Conservation (phyloP, 2,329 filamentous ascomycete species). For the Epichloe glyceriae region DNA sequence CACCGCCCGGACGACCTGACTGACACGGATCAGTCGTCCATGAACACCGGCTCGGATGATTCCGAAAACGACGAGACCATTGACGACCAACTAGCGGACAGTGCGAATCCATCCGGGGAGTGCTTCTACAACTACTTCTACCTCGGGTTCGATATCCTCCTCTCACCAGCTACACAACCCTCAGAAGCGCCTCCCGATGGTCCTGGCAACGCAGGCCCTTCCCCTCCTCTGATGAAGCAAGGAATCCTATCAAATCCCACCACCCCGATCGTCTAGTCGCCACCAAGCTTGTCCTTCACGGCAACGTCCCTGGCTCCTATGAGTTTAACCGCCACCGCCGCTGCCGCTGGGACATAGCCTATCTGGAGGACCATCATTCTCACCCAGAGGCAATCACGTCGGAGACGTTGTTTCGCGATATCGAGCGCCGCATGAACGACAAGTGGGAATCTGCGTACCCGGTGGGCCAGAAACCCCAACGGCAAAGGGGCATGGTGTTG, state of each 20-base stretch:
- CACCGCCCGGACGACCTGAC: slow-evolving; percentile 43
- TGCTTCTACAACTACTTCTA: slow-evolving; percentile 98
- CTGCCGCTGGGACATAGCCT: slow-evolving; percentile 70
- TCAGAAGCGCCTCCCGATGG: slow-evolving; percentile 44
- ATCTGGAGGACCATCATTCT: slow-evolving; percentile 28
- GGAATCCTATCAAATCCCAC: slow-evolving; percentile 25
- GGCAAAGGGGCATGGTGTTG: slow-evolving; percentile 67
- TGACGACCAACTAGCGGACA: slow-evolving; percentile 42
- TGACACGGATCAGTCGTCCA: slow-evolving; percentile 65
- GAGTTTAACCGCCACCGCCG: slow-evolving; percentile 91
- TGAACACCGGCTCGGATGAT: slow-evolving; percentile 58
- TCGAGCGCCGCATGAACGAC: slow-evolving; percentile 54
- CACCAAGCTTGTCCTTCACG: slow-evolving; percentile 86
- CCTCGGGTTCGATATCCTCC: slow-evolving; percentile 81
- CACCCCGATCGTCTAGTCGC: slow-evolving; percentile 60
- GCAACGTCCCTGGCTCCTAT: slow-evolving; percentile 90
- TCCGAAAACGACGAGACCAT: slow-evolving; percentile 44
- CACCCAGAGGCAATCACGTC: slow-evolving; percentile 45
- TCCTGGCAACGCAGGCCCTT: slow-evolving; percentile 1
- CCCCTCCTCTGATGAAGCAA: slow-evolving; percentile 11
- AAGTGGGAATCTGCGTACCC: slow-evolving; percentile 58
- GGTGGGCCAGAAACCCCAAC: slow-evolving; percentile 35
- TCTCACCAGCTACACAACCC: slow-evolving; percentile 61
- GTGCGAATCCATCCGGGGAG: slow-evolving; percentile 46
- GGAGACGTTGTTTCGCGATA: slow-evolving; percentile 64